Percentiles rank a stretch among this genome's conserved stretches.
Conservation (phyloP, 2,329 filamentous ascomycete species). For the Aspergillus tubingensis region DNA sequence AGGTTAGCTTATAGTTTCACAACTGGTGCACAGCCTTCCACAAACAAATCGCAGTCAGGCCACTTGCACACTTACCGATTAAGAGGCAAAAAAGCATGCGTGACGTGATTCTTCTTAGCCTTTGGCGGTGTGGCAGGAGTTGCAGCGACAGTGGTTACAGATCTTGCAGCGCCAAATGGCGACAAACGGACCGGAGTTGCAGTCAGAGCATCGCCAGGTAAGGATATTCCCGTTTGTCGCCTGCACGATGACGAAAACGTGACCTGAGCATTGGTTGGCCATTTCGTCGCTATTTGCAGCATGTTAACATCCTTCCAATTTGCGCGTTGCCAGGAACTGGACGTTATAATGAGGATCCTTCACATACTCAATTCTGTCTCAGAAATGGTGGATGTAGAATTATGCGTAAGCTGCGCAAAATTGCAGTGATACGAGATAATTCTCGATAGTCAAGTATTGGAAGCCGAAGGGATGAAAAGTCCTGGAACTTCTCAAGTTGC, state of each 20-base stretch:
- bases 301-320: slow-evolving; percentile 9
- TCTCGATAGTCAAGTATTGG: not conserved
- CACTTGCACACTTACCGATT: slow-evolving; percentile 13
- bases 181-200: slow-evolving; percentile 43
- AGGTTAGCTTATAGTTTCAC: not conserved
- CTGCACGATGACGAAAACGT: slow-evolving; percentile 43
- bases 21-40: slow-evolving; percentile 5
- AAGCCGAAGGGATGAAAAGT: not conserved
- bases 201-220: slow-evolving; percentile 47
- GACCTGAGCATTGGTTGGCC: slow-evolving; percentile 45
- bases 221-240: slow-evolving; percentile 46
- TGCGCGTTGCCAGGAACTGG: not conserved
- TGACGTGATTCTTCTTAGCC: slow-evolving; percentile 25
- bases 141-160: slow-evolving; percentile 45
- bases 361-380: not conserved
- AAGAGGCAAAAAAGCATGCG: slow-evolving; percentile 10
- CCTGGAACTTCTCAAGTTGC: not conserved
- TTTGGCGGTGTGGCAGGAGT: slow-evolving; percentile 42
- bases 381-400: too few species aligned
- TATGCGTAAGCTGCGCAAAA: not conserved
- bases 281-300: slow-evolving; percentile 24
- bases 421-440: not conserved
- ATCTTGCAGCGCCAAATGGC: slow-evolving; percentile 49
- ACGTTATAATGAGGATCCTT: not conserved
- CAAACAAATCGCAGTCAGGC: not conserved